Evolutionary conservation across 176 grass and related monocot species (phyloP), one percentile per base, ranked within the genome.

Genomic region (Aechmea fasciata): DNA sequence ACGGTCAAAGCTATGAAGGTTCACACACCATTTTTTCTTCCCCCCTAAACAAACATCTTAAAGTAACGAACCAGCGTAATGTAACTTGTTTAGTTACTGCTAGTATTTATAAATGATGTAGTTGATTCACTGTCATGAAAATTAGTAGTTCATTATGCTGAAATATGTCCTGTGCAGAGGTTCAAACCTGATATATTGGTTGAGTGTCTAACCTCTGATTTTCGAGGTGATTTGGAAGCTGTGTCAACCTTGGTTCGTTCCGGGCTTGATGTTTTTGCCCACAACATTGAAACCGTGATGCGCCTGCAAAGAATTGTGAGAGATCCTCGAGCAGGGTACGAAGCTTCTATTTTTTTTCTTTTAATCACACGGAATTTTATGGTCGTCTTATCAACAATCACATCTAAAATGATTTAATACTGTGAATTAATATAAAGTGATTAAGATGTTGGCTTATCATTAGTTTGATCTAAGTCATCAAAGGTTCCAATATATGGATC

Each of bases 201-300:
- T 26, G 88, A 96, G 49, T 91, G 86, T 48, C 53, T 92, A 73
- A 89, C 88, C 19, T 96, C 92, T 61, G 92, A 96, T 83, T 96
- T 96, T 33, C 79, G 85, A 85, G 88, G 88, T 66, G 88, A 96
- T 55, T 68, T 92, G 66, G 83, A 87, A 71, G 83, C 83, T 0
- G 73, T 92, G 11, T 89, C 83, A 1, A 74, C 78, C 67, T 77
- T 96, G 52, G 75, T 78, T 78, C 79, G 85, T 75, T 96, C 92
- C 9, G 88, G 86, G 15, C 76, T 96, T 48, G 88, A 96, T 81
- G 88, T 96, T 26, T 96, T 83, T 77, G 85, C 92, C 1, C 92
- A 96, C 70, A 91, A 96, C 65, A 92, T 96, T 71, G 92, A 96
- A 82, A 96, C 92, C 0, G 88, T 96, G 66, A 87, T 66, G 78